Percentiles rank a stretch among this genome's conserved stretches.
Conservation (phyloP, 2,329 filamentous ascomycete species). For the Neophaeococcomyces mojaviensis region DNA sequence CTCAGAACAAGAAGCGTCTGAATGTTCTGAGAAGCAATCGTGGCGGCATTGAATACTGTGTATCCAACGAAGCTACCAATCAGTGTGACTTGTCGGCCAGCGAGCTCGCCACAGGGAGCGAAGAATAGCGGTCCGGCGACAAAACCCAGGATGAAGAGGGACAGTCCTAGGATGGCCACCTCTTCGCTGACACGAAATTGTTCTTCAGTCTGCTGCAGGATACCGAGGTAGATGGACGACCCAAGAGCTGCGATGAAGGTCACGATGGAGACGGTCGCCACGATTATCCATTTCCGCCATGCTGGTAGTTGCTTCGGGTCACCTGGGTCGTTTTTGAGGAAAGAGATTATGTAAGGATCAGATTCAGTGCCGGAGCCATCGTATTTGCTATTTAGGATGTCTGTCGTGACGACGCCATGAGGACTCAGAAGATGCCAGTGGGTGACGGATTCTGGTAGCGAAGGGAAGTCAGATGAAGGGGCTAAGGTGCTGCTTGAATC, state of each 20-base stretch:
- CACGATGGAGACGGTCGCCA: conserved; percentile 37
- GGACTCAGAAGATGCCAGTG: too few species aligned
- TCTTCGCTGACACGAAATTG: conserved; percentile 41
- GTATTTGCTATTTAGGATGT: too few species aligned
- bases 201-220: conserved; percentile 44
- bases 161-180: conserved; percentile 42
- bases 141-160: conserved; percentile 45
- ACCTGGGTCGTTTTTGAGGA: conserved; percentile 36
- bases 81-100: conserved; percentile 37
- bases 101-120: conserved; percentile 26
- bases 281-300: conserved; percentile 34
- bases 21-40: conserved; percentile 56
- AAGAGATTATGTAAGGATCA: conserved; percentile 38
- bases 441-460: too few species aligned
- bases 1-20: conserved; percentile 59
- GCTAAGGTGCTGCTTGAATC: too few species aligned
- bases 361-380: conserved; percentile 34
- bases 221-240: conserved; percentile 51
- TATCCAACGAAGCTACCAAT: conserved; percentile 55
- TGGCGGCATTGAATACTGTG: conserved; percentile 57
- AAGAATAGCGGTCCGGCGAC: conserved; percentile 54
- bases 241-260: conserved; percentile 52
- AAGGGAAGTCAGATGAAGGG: too few species aligned
- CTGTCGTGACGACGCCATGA: too few species aligned
- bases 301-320: conserved; percentile 33